Conservation (phyloP, 2,329 filamentous ascomycete genomes). For the Fusarium paranaense region DNA sequence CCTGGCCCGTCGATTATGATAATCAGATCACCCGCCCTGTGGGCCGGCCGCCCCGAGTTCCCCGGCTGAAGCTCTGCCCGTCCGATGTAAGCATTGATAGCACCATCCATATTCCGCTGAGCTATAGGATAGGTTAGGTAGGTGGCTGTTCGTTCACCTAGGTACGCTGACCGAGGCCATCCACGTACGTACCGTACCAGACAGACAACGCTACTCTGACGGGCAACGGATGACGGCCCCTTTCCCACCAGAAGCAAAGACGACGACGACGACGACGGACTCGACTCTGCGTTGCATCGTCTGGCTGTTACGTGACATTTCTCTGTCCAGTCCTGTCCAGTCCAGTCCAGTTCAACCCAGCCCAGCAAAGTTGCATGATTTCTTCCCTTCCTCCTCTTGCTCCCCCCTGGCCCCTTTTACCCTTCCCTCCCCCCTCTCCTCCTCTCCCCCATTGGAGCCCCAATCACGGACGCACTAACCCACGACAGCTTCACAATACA, state of each 20-base stretch:
- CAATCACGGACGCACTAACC: conserved; percentile 5
- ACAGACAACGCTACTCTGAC: background rate
- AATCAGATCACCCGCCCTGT: conserved; percentile 27
- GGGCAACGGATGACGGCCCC: background rate
- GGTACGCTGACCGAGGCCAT: background rate
- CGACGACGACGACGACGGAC: background rate
- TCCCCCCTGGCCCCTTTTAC: background rate
- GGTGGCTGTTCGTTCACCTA: background rate
- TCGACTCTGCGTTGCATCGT: background rate
- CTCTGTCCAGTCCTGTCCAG: background rate
- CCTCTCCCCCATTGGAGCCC: background rate
- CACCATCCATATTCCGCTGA: conserved; percentile 9
- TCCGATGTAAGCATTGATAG: conserved; percentile 2
- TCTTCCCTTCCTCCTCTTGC: background rate
- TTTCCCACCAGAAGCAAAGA: background rate
- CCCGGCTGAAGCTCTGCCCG: conserved; percentile 17
- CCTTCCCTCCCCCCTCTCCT: conserved; percentile 3
- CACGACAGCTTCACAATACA: conserved; percentile 10
- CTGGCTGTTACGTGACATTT: background rate
- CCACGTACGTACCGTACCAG: background rate
- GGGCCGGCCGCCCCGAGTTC: conserved; percentile 17
- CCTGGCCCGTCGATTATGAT: conserved; percentile 26
- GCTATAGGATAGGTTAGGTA: conserved; percentile 8
- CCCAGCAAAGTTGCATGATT: conserved; percentile 8
- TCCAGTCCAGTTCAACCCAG: background rate